Conservation (phyloP, 495 filamentous ascomycete genomes). For the Mycothermus thermophilus region DNA sequence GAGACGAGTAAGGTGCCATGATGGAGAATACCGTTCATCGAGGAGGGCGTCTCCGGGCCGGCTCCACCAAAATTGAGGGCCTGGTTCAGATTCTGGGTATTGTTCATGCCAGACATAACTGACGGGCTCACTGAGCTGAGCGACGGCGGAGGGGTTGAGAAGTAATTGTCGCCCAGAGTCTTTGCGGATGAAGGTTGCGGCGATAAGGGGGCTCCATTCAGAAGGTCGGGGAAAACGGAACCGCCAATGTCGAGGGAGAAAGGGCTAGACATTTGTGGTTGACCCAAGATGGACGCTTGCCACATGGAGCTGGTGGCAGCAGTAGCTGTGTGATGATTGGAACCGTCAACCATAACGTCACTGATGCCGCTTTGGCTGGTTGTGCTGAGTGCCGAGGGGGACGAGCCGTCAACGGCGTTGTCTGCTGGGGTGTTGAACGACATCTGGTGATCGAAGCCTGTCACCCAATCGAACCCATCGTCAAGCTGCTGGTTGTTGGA, state of each 20-base stretch:
- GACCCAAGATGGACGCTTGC: conserved; percentile 53
- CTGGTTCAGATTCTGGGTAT: conserved; percentile 41
- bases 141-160: conserved; percentile 50
- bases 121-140: conserved; percentile 48
- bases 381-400: conserved; percentile 86
- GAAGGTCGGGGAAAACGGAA: conserved; percentile 44
- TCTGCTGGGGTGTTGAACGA: conserved; percentile 53
- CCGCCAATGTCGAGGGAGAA: conserved; percentile 48
- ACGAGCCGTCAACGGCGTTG: conserved; percentile 77
- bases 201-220: conserved; percentile 46
- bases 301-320: conserved; percentile 41
- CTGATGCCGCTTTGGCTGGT: conserved; percentile 84
- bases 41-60: conserved; percentile 54
- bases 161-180: conserved; percentile 39
- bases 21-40: conserved; percentile 49
- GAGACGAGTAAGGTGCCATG: conserved; percentile 42
- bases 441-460: conserved; percentile 64
- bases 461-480: conserved; percentile 77
- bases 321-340: conserved; percentile 41
- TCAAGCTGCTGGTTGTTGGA: conserved; percentile 46
- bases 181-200: conserved; percentile 45
- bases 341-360: conserved; percentile 81
- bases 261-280: conserved; percentile 42
- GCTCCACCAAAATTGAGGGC: conserved; percentile 46
- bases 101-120: conserved; percentile 35